Evolutionary conservation across 73 alveolate genomes (phyloP).

Genomic region (Stentor roeselii): DNA sequence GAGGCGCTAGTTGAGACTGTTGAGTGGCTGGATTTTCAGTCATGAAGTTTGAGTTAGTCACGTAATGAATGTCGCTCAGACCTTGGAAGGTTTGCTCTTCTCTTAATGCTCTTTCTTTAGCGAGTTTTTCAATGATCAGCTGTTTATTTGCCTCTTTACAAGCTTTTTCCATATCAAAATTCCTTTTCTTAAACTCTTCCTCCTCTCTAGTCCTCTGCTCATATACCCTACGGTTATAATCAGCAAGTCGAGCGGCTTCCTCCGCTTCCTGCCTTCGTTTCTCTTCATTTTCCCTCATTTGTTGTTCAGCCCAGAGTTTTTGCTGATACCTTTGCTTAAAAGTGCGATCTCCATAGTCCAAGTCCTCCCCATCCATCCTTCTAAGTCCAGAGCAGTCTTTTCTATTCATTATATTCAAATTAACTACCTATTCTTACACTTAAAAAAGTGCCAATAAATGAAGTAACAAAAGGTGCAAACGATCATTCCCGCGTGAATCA

Average conservation of each 20-base stretch:
- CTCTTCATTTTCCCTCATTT: constrained; percentile 52
- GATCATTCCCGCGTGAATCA: no score
- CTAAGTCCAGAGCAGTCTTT: constrained; percentile 38
- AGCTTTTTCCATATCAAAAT: constrained; percentile 60
- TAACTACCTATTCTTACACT: no score
- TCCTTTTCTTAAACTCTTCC: constrained; percentile 42
- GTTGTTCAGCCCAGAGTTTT: constrained; percentile 64
- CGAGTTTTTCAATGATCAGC: constrained; percentile 63
- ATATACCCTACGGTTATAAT: constrained; percentile 47
- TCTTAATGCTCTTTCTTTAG: constrained; percentile 47
- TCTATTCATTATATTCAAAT: constrained; percentile 18
- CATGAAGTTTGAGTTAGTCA: constrained; percentile 42
- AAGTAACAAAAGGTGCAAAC: no score
- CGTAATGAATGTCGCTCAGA: constrained; percentile 38
- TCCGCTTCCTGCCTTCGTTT: constrained; percentile 28
- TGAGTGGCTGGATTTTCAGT: constrained; percentile 69
- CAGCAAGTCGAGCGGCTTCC: constrained; percentile 45
- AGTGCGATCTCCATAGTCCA: constrained; percentile 46
- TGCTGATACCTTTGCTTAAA: constrained; percentile 36
- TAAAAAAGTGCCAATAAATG: no score
- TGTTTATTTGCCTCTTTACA: constrained; percentile 50
- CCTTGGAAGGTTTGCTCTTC: constrained; percentile 44
- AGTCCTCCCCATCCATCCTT: constrained; percentile 60
- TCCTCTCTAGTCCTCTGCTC: constrained; percentile 40
- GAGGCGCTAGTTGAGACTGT: constrained; percentile 64